Conservation (phyloP, 2,329 filamentous ascomycete genomes). For the Lasiodiplodia theobromae region DNA sequence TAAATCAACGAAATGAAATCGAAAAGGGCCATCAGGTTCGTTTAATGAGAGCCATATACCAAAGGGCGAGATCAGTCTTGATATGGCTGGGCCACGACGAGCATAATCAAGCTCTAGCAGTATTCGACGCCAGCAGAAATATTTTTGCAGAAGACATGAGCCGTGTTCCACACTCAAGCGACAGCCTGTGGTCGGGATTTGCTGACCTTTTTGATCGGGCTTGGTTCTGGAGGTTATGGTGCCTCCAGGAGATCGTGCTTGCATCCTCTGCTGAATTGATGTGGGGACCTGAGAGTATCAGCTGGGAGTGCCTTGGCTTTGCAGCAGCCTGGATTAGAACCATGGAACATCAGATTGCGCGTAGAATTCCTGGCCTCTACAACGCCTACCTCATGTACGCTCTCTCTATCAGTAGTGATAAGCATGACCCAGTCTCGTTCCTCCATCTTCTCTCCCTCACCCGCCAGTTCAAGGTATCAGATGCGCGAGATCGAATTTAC, state of each 20-base stretch:
- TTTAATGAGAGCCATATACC: conserved; percentile 31
- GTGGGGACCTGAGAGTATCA: conserved; percentile 5
- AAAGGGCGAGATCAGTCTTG: conserved; percentile 22
- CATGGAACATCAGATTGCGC: conserved; percentile 28
- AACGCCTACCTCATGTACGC: conserved; percentile 32
- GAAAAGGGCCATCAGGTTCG: conserved; percentile 31
- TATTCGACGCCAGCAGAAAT: neutral
- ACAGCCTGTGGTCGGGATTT: neutral
- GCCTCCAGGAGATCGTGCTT: conserved; percentile 17
- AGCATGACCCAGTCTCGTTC: conserved; percentile 29
- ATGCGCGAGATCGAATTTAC: conserved; percentile 33
- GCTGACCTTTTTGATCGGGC: neutral
- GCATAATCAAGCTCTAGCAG: neutral
- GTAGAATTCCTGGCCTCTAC: conserved; percentile 30
- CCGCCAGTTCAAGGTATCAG: conserved; percentile 31
- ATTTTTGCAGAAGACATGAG: conserved; percentile 3
- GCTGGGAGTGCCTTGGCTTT: conserved; percentile 14
- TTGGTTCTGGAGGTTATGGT: conserved; percentile 27
- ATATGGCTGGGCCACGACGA: conserved; percentile 28
- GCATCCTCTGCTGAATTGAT: conserved; percentile 2
- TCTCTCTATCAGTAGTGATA: conserved; percentile 28
- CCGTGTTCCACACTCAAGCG: neutral
- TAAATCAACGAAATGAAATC: conserved; percentile 29
- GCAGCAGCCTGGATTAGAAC: conserved; percentile 21
- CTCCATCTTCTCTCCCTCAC: conserved; percentile 28